Conservation (phyloP, 331 rosid species). For the Pyracantha coccinea region DNA sequence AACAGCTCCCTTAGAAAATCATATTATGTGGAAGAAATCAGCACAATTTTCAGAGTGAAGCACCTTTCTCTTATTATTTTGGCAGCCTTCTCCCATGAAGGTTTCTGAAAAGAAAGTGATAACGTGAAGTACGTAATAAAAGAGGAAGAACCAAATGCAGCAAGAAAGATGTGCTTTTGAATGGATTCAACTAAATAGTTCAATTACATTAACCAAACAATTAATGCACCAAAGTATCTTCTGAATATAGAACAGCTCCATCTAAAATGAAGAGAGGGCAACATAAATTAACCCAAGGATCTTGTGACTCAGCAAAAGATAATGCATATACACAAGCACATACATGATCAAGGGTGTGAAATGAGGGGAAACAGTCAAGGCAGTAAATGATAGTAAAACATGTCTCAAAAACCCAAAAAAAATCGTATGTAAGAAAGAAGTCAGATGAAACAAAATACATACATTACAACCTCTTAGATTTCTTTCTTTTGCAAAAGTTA, state of each 20-base stretch:
- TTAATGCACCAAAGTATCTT: neutral
- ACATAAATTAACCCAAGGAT: neutral
- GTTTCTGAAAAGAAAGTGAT: conserved; percentile 45
- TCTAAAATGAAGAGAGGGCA: neutral
- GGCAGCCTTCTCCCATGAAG: conserved; percentile 94
- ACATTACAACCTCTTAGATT: neutral
- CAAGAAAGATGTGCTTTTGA: neutral
- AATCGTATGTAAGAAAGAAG: neutral
- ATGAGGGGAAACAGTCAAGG: neutral
- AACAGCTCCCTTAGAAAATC: neutral
- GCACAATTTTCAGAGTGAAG: neutral
- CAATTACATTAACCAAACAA: neutral
- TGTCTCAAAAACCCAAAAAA: neutral
- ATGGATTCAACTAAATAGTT: neutral
- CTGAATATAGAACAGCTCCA: neutral
- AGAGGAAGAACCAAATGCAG: neutral
- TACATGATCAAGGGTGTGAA: neutral
- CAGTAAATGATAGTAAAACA: neutral
- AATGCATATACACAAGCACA: neutral
- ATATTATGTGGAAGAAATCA: neutral
- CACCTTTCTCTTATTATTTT: conserved; percentile 71
- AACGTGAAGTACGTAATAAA: conserved; percentile 10
- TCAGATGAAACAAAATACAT: neutral
- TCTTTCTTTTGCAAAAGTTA: neutral
- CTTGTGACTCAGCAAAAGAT: neutral